A percentile compares a stretch with the other conserved stretches of the same genome.
These are phyloP conservation scores for Aphanomyces stellatus DNA, from an alignment of 352 stramenopile genomes.

Conservation along the genomic window DNA sequence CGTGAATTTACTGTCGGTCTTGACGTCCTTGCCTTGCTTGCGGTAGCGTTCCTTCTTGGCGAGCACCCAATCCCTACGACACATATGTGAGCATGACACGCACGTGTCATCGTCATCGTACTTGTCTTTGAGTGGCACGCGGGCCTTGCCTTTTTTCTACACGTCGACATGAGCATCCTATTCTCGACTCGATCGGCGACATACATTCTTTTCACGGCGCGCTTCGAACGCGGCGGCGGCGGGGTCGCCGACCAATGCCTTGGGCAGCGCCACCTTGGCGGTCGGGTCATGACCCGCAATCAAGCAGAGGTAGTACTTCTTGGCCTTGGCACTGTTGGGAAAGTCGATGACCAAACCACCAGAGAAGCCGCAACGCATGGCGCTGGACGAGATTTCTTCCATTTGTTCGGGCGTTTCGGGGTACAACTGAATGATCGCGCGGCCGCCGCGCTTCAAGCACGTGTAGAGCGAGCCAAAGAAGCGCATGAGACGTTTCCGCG, in stretches of 20 bases:
- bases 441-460: constrained; percentile 72
- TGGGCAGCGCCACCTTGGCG: constrained; percentile 52
- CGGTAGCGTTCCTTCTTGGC: constrained; percentile 97
- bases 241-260: constrained; percentile 61
- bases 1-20: constrained; percentile 98
- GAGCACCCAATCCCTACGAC: constrained; percentile 91
- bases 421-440: constrained; percentile 99
- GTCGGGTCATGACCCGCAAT: constrained; percentile 89
- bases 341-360: constrained; percentile 99
- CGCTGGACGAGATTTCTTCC: constrained; percentile 85
- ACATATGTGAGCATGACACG: not conserved
- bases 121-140: constrained; percentile 45
- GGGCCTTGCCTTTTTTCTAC: constrained; percentile 14
- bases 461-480: constrained; percentile 96
- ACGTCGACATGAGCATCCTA: not conserved
- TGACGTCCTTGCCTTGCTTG: constrained; percentile 96
- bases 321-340: constrained; percentile 98
- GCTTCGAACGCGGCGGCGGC: constrained; percentile 51
- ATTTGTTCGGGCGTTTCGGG: constrained; percentile 96
- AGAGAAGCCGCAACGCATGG: constrained; percentile 87
- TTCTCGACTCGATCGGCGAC: constrained; percentile 12
- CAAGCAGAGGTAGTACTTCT: constrained; percentile 99
- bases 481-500: constrained; percentile 88
- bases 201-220: constrained; percentile 42
- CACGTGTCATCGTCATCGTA: constrained; percentile 14